These are phyloP conservation scores for Wickerhamiella bombiphila DNA, from an alignment of 805 yeast genomes.

Conservation along the genomic window DNA sequence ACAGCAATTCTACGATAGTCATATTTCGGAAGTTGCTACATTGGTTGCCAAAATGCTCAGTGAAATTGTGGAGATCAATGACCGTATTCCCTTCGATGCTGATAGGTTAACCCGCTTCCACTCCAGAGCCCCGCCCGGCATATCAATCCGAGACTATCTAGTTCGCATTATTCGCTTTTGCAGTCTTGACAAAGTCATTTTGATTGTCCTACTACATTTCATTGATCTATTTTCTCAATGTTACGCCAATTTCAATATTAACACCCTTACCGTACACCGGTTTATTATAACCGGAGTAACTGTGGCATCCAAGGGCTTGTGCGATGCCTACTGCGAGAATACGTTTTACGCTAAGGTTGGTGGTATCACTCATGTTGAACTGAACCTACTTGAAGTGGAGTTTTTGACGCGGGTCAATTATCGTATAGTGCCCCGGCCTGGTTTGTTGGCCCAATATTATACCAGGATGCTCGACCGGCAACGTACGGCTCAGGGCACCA, in stretches of 20 bases:
- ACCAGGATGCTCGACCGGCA: conserved; percentile 21
- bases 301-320: conserved; percentile 52
- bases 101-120: conserved; percentile 68
- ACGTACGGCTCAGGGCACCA: not conserved
- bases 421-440: conserved; percentile 44
- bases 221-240: conserved; percentile 71
- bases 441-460: conserved; percentile 24
- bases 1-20: conserved; percentile 42
- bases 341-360: conserved; percentile 93
- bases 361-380: conserved; percentile 44
- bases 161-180: conserved; percentile 70
- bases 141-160: conserved; percentile 65
- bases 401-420: conserved; percentile 69
- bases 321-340: conserved; percentile 90
- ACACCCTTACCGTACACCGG: conserved; percentile 86
- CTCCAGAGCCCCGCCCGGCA: conserved; percentile 82
- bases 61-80: conserved; percentile 63
- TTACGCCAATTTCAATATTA: conserved; percentile 67
- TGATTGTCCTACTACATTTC: conserved; percentile 73
- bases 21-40: conserved; percentile 52
- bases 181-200: conserved; percentile 67
- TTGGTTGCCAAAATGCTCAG: conserved; percentile 69
- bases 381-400: conserved; percentile 80
- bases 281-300: conserved; percentile 82
- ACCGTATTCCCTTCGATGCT: conserved; percentile 29